Evolutionary conservation across 441 rosid genomes (phyloP).

Genomic region (Biscutella laevigata): DNA sequence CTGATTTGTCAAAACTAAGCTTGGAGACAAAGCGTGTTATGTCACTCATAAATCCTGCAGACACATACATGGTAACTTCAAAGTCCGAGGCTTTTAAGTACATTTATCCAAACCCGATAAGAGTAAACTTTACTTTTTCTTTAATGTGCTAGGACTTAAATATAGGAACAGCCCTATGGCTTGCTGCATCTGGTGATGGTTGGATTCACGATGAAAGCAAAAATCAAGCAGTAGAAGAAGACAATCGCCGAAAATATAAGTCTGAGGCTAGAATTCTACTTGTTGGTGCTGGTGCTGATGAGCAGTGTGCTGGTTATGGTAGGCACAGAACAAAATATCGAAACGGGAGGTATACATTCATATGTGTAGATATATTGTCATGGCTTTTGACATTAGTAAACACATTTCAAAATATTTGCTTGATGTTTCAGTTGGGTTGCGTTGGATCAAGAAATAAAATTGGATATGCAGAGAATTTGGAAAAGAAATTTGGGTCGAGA

Average conservation of each 20-base stretch:
- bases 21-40: slow-evolving; percentile 59
- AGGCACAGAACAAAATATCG: slow-evolving; percentile 78
- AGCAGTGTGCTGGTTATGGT: slow-evolving; percentile 97
- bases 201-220: slow-evolving; percentile 36
- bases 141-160: slow-evolving; percentile 63
- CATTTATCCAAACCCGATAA: neutral
- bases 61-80: slow-evolving; percentile 71
- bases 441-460: slow-evolving; percentile 80
- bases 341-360: slow-evolving; percentile 50
- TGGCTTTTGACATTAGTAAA: too few species aligned
- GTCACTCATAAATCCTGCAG: slow-evolving; percentile 78
- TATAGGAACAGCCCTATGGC: slow-evolving; percentile 92
- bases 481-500: slow-evolving; percentile 91
- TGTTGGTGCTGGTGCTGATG: slow-evolving; percentile 93
- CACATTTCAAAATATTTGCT: too few species aligned
- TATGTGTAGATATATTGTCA: neutral
- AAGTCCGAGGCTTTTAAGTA: neutral
- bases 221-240: slow-evolving; percentile 16
- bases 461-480: slow-evolving; percentile 98
- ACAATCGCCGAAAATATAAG: slow-evolving; percentile 36
- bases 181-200: slow-evolving; percentile 78
- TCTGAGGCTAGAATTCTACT: slow-evolving; percentile 65
- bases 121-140: neutral
- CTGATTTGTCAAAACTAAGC: slow-evolving; percentile 60
- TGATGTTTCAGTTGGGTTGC: slow-evolving; percentile 71